Percentiles rank a stretch among this genome's conserved stretches.
phyloP scores from a whole-genome alignment of 257 asterid genomes.

The Jacaranda copaia region DNA sequence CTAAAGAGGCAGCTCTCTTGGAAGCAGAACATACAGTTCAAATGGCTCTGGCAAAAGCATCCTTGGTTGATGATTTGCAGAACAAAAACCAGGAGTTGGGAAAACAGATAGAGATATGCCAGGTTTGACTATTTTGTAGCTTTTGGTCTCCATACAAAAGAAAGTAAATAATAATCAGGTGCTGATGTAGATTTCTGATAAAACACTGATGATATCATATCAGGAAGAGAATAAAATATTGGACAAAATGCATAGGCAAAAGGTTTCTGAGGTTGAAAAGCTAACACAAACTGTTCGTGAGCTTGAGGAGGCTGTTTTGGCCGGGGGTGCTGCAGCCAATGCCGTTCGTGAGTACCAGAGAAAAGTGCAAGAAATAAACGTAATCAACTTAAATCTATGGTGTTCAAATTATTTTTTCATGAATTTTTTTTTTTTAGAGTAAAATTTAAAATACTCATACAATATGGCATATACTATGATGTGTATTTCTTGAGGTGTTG shows the following conservation, averaged over 20 bases:
- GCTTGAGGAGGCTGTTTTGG: conserved; percentile 94
- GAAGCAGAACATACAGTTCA: conserved; percentile 89
- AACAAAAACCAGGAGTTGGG: conserved; percentile 85
- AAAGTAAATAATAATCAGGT: conserved; percentile 1
- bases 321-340: conserved; percentile 96
- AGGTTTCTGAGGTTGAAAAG: conserved; percentile 91
- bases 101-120: conserved; percentile 93
- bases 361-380: conserved; percentile 86
- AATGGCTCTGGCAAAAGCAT: conserved; percentile 88
- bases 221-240: conserved; percentile 92
- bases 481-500: conserved; percentile 35
- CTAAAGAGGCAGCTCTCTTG: conserved; percentile 92
- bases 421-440: neutral
- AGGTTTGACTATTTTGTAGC: conserved; percentile 57
- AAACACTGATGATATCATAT: conserved; percentile 30
- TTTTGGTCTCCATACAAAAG: conserved; percentile 26
- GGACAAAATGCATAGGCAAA: conserved; percentile 90
- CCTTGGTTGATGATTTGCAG: conserved; percentile 88
- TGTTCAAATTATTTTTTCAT: neutral
- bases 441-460: neutral
- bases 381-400: conserved; percentile 28
- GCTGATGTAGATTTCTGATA: conserved; percentile 38
- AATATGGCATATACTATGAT: neutral
- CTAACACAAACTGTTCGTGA: conserved; percentile 81
- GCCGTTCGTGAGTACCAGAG: conserved; percentile 88